phyloP scores from a whole-genome alignment of 352 stramenopile genomes.

The Hyaloperonospora arabidopsidis region DNA sequence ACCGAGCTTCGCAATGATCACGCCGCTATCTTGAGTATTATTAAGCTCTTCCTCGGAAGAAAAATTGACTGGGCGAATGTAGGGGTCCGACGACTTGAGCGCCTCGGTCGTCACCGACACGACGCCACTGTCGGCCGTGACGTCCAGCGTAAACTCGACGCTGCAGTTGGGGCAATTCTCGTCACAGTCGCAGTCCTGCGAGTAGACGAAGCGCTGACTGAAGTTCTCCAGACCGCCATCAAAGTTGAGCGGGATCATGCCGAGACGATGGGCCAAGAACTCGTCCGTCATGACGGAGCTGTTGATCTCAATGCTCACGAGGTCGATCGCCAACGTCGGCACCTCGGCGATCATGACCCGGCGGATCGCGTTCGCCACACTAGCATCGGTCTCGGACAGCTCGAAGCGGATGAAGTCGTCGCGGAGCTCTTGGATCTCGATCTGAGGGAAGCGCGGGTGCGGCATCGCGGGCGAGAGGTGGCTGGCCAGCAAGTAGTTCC shows the following conservation, averaged over 20 bases:
- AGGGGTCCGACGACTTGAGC: conserved; percentile 77
- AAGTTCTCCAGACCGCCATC: conserved; percentile 84
- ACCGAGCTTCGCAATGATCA: conserved; percentile 96
- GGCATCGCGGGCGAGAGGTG: conserved; percentile 68
- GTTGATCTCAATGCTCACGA: conserved; percentile 98
- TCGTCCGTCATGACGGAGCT: conserved; percentile 97
- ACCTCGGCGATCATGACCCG: conserved; percentile 97
- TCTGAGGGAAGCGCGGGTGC: conserved; percentile 88
- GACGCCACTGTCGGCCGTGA: conserved; percentile 67
- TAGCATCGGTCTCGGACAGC: conserved; percentile 94
- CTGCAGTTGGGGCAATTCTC: conserved; percentile 95
- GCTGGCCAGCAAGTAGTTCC: too few species aligned
- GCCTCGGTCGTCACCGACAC: conserved; percentile 68
- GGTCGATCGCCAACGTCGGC: conserved; percentile 96
- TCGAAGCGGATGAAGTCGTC: conserved; percentile 96
- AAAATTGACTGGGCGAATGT: conserved; percentile 81
- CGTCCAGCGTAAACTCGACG: conserved; percentile 95
- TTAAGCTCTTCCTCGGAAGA: conserved; percentile 87
- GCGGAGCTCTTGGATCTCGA: conserved; percentile 91
- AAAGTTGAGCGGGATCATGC: conserved; percentile 93
- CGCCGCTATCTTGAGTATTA: conserved; percentile 91
- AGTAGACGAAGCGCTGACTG: conserved; percentile 86
- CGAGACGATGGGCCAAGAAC: conserved; percentile 96
- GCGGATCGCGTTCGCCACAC: conserved; percentile 94
- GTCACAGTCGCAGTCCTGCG: conserved; percentile 88